Conservation (phyloP, 495 filamentous ascomycete species). For the Hypoxylon subgilvum region DNA sequence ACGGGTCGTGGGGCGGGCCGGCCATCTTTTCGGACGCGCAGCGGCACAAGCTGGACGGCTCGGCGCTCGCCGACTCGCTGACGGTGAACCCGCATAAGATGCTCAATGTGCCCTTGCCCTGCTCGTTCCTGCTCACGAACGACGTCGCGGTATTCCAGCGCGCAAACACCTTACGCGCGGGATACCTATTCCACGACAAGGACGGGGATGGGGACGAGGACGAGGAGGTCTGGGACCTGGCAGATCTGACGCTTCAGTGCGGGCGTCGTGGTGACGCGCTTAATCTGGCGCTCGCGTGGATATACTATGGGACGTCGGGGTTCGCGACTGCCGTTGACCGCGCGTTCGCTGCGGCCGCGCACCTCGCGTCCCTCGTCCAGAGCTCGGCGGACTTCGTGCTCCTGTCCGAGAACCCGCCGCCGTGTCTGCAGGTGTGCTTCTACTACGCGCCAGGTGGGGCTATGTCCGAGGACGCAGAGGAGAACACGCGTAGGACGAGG, state of each 20-base stretch:
- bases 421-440: constrained; percentile 94
- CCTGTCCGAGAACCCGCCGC: constrained; percentile 76
- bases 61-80: constrained; percentile 76
- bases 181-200: constrained; percentile 80
- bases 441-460: constrained; percentile 71
- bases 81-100: constrained; percentile 96
- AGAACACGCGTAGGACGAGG: constrained; percentile 74
- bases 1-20: constrained; percentile 88
- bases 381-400: constrained; percentile 67
- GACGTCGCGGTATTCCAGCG: constrained; percentile 77
- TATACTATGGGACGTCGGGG: constrained; percentile 74
- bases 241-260: constrained; percentile 90
- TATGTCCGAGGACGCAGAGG: constrained; percentile 57
- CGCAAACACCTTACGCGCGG: constrained; percentile 85
- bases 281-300: constrained; percentile 86
- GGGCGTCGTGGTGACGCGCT: constrained; percentile 83
- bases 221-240: constrained; percentile 82
- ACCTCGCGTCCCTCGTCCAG: constrained; percentile 66
- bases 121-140: constrained; percentile 81
- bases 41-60: constrained; percentile 68
- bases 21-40: constrained; percentile 76
- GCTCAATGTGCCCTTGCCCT: constrained; percentile 88
- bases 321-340: constrained; percentile 68
- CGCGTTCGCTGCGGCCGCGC: constrained; percentile 69
- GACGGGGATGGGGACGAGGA: constrained; percentile 50